Evolutionary conservation across 176 grass and related monocot genomes (phyloP), one percentile per base, ranked within the genome.

Genomic region (Eleusine indica): DNA sequence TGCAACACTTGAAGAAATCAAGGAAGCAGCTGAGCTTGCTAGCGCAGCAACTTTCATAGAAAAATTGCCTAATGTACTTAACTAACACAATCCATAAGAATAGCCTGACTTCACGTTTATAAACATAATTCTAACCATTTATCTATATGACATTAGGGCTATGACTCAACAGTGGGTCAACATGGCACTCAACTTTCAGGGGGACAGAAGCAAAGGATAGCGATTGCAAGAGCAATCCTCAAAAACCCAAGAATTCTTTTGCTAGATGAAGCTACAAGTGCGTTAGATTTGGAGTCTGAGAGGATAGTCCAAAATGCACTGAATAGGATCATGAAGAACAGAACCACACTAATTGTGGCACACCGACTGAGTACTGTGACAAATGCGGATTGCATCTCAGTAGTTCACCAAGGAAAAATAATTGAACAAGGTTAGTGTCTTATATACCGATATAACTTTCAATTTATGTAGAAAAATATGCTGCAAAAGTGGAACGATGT

Each of bases 261-360:
- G 65, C 83, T 92, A 10, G 90, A 92, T 46, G 90, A 92, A 82
- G 86, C 90, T 14, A 89, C 90, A 67, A 92, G 90, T 52, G 90
- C 90, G 17, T 79, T 92, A 66, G 90, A 92, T 65, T 73, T 88
- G 38, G 83, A 65, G 58, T 62, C 58, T 62, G 58, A 62, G n/a
- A 62, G 58, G 58, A 62, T 62, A 62, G 58, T 62, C 58, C 58
- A 62, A 62, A 28, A 62, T 62, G 58, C n/a, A 9, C n/a, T 62
- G n/a, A 62, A 62, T 62, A 62, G 58, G 21, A 62, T 62, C 58
- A 62, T 62, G 58, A n/a, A 28, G 21, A 28, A 28, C 7, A 62
- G 58, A 28, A 62, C 58, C n/a, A 62, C 58, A 11, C 21, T 62
- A 25, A 28, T 62, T 25, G 58, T 62, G 58, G 58, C 58, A 25